These are phyloP conservation scores for Sporisorium scitamineum DNA, from an alignment of 1,284 basidiomycete genomes.

Conservation along the genomic window DNA sequence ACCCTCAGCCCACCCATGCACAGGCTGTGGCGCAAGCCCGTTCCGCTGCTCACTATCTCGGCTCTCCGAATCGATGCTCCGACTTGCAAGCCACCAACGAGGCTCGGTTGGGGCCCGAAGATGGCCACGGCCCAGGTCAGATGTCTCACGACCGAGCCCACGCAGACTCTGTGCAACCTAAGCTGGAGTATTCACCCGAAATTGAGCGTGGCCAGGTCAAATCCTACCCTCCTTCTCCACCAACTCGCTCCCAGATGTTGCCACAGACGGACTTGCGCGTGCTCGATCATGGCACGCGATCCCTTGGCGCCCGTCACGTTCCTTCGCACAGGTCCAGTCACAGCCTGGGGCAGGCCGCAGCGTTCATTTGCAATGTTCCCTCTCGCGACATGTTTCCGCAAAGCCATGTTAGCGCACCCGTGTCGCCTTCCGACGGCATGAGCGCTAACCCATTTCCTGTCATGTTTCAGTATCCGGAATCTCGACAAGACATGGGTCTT, in stretches of 20 bases:
- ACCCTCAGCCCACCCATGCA: constrained; percentile 1
- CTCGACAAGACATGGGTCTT: constrained; percentile 19
- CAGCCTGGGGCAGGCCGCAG: constrained; percentile 44
- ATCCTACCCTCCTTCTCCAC: constrained; percentile 39
- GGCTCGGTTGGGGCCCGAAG: neutral
- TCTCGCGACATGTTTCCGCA: constrained; percentile 16
- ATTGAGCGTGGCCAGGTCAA: constrained; percentile 17
- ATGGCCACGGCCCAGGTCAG: neutral
- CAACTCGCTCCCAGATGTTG: constrained; percentile 13
- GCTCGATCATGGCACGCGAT: neutral
- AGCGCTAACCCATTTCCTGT: constrained; percentile 7
- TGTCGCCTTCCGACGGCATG: constrained; percentile 36
- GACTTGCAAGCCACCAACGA: constrained; percentile 14
- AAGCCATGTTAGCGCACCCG: constrained; percentile 40
- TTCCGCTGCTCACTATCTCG: constrained; percentile 4
- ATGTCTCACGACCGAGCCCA: neutral
- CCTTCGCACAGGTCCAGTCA: constrained; percentile 41
- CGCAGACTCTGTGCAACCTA: neutral
- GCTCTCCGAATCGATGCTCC: constrained; percentile 1
- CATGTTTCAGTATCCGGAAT: constrained; percentile 13
- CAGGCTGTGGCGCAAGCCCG: neutral
- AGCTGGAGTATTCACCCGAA: constrained; percentile 13
- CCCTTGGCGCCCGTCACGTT: constrained; percentile 16
- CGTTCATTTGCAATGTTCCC: constrained; percentile 27
- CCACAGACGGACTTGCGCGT: constrained; percentile 13